Base-by-base conservation (phyloP, 2,329 filamentous ascomycete genomes). In the Purpureocillium takamizusanense region DNA sequence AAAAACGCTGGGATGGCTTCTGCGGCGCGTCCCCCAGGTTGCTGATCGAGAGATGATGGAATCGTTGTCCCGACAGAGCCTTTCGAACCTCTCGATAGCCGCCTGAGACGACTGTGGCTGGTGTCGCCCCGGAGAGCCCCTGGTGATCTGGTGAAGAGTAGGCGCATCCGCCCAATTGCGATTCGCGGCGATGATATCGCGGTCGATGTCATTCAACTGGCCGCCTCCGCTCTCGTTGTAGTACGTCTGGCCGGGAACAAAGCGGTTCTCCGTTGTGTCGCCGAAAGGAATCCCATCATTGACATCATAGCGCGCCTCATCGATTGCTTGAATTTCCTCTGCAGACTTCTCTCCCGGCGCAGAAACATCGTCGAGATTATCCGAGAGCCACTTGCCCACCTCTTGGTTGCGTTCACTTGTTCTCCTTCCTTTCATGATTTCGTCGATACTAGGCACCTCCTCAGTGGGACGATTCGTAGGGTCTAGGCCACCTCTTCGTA, bases 11-110 rank as follows among this genome's bases (percentile, higher is more conserved):
- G 80, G 76, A 35, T 83, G 65, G 54, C 81, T 82, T 41, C 74
- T 72, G 31, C 80, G 73, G 7, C 76, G 71, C 2, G 82, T 86
- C 13, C 82, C 82, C 69, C 82, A 79, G 1, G 82, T 86, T 14
- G 81, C 81, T 12, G 78, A 72, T 44, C 74, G 66, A 2, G 78
- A 82, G 9, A 78, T 56, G 10, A 80, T 63, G 0, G 78, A 81
- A 21, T 69, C 70, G 35, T 66, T 77, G 44, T 78, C 74, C 15
- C 63, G 65, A 38, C 62, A 70, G 62, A 73, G 65, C 10, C 60
- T 61, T 45, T 75, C 61, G 38, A 72, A 78, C 30, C 50, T 63
- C 32, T 65, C 63, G 15, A 79, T 78, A 9, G 74, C 74, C 13
- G 61, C 72, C 32, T 73, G 63, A 2, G 74, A 70, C 2, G 67